Conservation (phyloP, 768 basidiomycete species). For the Lentinula lateritia region DNA sequence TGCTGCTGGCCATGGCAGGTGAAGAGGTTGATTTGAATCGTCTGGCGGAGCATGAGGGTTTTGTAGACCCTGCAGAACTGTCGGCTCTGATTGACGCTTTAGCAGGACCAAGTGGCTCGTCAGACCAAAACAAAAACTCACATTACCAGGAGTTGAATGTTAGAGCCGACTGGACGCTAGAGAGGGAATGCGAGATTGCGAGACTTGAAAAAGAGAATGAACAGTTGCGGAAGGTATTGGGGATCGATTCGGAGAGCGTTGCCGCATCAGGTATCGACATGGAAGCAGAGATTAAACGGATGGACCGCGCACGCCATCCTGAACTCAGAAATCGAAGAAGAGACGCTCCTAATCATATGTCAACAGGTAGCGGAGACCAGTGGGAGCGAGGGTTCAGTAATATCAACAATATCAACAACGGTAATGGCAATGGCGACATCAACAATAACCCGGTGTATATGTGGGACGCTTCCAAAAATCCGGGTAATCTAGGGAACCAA, state of each 20-base stretch:
- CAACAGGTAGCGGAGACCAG: conserved; percentile 13
- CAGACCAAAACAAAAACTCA: conserved; percentile 18
- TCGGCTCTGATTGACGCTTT: conserved; percentile 37
- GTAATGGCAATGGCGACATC: conserved; percentile 12
- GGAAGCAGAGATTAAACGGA: conserved; percentile 45
- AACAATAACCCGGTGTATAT: conserved; percentile 5
- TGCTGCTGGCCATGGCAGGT: conserved; percentile 66
- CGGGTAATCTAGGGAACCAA: conserved; percentile 7
- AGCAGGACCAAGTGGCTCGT: conserved; percentile 7
- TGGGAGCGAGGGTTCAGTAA: background rate
- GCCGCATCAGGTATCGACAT: conserved; percentile 46
- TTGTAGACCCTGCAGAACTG: conserved; percentile 34
- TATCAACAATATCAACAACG: background rate
- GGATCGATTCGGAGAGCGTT: conserved; percentile 60
- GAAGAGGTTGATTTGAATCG: conserved; percentile 47
- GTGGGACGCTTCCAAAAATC: conserved; percentile 19
- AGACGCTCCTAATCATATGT: conserved; percentile 14
- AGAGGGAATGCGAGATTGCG: conserved; percentile 82
- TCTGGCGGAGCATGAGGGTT: conserved; percentile 38
- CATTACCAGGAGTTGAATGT: conserved; percentile 30
- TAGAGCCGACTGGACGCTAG: conserved; percentile 77
- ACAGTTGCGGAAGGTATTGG: conserved; percentile 66
- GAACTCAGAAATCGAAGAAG: conserved; percentile 27
- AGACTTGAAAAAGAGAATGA: conserved; percentile 83
- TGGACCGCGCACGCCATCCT: conserved; percentile 28